These are phyloP conservation scores for Rhodotorula sp. DNA, from an alignment of 1,284 basidiomycete genomes.

Conservation along the genomic window DNA sequence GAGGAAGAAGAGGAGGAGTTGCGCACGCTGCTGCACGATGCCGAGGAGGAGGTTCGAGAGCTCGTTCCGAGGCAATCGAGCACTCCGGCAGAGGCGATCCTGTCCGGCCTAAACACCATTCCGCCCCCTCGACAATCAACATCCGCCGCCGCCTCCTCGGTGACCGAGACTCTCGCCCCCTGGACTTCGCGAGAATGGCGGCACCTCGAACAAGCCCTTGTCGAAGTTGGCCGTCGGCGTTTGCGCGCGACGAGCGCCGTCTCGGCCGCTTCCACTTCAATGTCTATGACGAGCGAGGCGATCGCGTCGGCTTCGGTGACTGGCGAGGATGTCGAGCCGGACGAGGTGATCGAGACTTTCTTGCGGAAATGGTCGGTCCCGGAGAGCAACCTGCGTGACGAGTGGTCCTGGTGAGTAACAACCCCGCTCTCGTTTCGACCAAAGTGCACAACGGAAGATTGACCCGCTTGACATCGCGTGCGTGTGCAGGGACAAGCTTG, in stretches of 20 bases:
- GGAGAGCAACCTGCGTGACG: constrained; percentile 10
- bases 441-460: background rate
- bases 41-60: constrained; percentile 31
- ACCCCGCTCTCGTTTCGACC: background rate
- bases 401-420: constrained; percentile 31
- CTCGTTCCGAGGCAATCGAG: background rate
- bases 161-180: background rate
- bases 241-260: constrained; percentile 6
- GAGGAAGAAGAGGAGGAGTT: constrained; percentile 27
- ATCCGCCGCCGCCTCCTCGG: background rate
- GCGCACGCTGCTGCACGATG: constrained; percentile 25
- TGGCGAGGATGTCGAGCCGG: constrained; percentile 12
- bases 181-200: constrained; percentile 39
- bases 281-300: constrained; percentile 1
- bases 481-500: constrained; percentile 28
- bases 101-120: background rate
- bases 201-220: constrained; percentile 26
- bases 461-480: no score
- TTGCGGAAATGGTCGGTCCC: constrained; percentile 11
- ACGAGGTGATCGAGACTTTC: constrained; percentile 27
- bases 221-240: constrained; percentile 16
- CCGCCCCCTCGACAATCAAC: background rate
- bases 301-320: background rate
- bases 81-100: background rate
- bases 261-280: background rate